Percentiles rank a stretch among this genome's conserved stretches.
phyloP scores from a whole-genome alignment of 1,139 yeast genomes.

The Magnusiomyces ingens region DNA sequence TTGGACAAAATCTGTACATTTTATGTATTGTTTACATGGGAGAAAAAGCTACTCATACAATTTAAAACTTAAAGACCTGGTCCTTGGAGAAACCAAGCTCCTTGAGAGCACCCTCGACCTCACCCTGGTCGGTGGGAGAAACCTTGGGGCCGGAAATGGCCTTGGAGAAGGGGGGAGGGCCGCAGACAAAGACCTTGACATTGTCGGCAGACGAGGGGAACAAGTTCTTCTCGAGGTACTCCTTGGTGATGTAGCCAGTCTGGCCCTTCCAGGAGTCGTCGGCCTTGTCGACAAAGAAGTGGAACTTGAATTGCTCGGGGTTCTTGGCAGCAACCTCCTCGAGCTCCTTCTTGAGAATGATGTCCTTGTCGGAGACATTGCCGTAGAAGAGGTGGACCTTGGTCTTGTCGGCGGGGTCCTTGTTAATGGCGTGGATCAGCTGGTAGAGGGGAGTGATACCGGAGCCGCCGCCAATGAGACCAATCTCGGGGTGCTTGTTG shows the following conservation, averaged over 20 bases:
- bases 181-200: slow-evolving; percentile 78
- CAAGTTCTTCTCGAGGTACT: slow-evolving; percentile 45
- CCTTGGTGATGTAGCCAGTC: slow-evolving; percentile 68
- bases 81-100: slow-evolving; percentile 86
- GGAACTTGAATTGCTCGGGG: slow-evolving; percentile 70
- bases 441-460: slow-evolving; percentile 96
- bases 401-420: slow-evolving; percentile 78
- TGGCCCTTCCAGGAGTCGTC: slow-evolving; percentile 46
- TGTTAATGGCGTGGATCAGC: slow-evolving; percentile 43
- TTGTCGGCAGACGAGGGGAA: slow-evolving; percentile 51
- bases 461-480: slow-evolving; percentile 90
- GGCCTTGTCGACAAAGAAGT: slow-evolving; percentile 73
- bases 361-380: slow-evolving; percentile 66
- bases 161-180: slow-evolving; percentile 79
- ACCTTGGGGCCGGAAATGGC: slow-evolving; percentile 81
- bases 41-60: not conserved
- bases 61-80: slow-evolving; percentile 80
- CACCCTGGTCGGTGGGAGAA: slow-evolving; percentile 93
- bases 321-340: slow-evolving; percentile 56
- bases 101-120: slow-evolving; percentile 75
- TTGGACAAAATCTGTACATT: not conserved
- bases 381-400: slow-evolving; percentile 77
- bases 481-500: slow-evolving; percentile 72
- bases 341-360: slow-evolving; percentile 68
- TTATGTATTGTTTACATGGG: not conserved